Evolutionary conservation across 139 green algal species (phyloP).

Genomic region (Astrephomene gubernaculifera): DNA sequence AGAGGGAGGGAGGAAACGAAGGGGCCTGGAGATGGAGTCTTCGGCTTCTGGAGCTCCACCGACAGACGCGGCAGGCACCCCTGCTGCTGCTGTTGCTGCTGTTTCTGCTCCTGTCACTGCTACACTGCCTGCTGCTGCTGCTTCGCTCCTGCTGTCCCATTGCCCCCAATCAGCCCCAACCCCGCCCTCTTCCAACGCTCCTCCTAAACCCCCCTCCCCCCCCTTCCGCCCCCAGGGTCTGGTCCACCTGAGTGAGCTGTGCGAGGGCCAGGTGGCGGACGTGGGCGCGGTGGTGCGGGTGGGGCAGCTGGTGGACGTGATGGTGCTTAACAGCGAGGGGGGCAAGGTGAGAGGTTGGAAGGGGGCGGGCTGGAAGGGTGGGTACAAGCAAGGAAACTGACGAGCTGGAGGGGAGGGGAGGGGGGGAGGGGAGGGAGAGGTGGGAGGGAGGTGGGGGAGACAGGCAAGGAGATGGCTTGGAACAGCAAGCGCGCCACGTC

Average conservation of each 20-base stretch:
- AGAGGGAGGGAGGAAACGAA: neutral
- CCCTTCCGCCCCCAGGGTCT: slow-evolving; percentile 62
- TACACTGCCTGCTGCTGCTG: no score
- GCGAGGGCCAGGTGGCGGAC: slow-evolving; percentile 36
- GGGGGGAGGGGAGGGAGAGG: neutral
- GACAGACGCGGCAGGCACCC: no score
- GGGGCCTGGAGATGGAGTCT: neutral
- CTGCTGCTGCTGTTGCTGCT: neutral
- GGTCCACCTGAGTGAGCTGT: slow-evolving; percentile 82
- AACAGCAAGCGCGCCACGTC: neutral
- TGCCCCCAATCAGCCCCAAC: slow-evolving; percentile 51
- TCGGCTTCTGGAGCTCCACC: no score
- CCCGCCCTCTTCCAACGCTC: slow-evolving; percentile 35
- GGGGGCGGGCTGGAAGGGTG: neutral
- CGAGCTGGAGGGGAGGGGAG: neutral
- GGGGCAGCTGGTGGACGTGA: slow-evolving; percentile 85
- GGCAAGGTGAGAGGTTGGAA: slow-evolving; percentile 55
- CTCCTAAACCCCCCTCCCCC: neutral
- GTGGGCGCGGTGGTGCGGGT: slow-evolving; percentile 63
- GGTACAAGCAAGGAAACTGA: no score
- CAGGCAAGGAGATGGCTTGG: neutral
- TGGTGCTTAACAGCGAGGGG: slow-evolving; percentile 70
- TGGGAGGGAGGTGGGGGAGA: no score
- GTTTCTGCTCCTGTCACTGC: neutral
- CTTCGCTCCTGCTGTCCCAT: slow-evolving; percentile 7